These are phyloP conservation scores for Apiospora marii DNA, from an alignment of 2,329 filamentous ascomycete genomes.

Conservation along the genomic window DNA sequence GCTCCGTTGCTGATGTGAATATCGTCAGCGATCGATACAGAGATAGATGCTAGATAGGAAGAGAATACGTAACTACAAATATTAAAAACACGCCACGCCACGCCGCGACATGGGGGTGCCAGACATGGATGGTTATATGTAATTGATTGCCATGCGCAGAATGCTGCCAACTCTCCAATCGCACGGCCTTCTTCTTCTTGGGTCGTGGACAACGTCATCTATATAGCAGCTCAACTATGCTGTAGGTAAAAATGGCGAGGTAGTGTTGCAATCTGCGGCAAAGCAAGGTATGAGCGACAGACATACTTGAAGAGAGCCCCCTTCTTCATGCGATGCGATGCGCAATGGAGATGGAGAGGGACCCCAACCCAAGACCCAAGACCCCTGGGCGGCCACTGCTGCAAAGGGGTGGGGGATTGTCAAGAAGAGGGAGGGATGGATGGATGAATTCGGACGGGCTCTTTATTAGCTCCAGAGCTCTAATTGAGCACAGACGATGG, in stretches of 20 bases:
- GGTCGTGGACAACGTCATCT: conserved; percentile 16
- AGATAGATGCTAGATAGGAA: background rate
- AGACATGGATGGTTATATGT: background rate
- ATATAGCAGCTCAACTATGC: background rate
- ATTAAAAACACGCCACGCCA: conserved; percentile 13
- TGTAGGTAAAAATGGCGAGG: conserved; percentile 6
- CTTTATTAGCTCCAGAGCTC: conserved; percentile 17
- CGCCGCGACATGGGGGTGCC: conserved; percentile 13
- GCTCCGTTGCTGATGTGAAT: background rate
- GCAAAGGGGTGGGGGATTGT: conserved; percentile 16
- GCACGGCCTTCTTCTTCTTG: background rate
- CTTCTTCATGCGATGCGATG: background rate
- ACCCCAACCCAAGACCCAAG: no score
- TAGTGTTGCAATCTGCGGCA: conserved; percentile 17
- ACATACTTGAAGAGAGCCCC: background rate
- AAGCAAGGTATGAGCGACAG: background rate
- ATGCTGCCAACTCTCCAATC: conserved; percentile 3
- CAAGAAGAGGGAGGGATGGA: conserved; percentile 15
- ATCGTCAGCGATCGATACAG: background rate
- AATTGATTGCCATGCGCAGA: conserved; percentile 20
- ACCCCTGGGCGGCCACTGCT: background rate
- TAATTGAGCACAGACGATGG: conserved; percentile 16
- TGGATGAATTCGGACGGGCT: conserved; percentile 13
- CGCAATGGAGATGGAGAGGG: background rate
- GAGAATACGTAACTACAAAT: background rate